Conservation (phyloP, 192 early-diverging fungal genomes). For the Diversispora eburnea region DNA sequence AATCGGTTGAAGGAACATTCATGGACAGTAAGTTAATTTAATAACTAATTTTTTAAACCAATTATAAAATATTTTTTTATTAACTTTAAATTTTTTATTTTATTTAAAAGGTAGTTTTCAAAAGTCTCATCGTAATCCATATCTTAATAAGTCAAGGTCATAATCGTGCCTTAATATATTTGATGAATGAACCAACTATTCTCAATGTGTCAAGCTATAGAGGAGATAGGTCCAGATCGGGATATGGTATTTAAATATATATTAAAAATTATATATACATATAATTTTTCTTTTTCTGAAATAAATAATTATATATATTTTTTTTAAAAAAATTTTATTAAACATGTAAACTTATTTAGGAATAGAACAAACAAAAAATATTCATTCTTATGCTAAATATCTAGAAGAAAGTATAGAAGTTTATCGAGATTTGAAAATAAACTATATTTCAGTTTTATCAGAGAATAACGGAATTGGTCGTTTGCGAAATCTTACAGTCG, state of each 20-base stretch:
- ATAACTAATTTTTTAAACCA: neutral
- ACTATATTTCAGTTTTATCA: conserved; percentile 53
- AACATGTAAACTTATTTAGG: neutral
- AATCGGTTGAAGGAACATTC: conserved; percentile 49
- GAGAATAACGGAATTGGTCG: conserved; percentile 38
- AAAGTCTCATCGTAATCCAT: conserved; percentile 69
- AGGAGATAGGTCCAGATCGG: conserved; percentile 39
- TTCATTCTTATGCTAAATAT: conserved; percentile 65
- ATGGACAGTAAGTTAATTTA: conserved; percentile 55
- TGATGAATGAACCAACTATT: conserved; percentile 46
- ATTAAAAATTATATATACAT: too few relatives aligned
- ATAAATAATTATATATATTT: conserved; percentile 21
- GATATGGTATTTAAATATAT: neutral
- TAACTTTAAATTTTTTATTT: neutral
- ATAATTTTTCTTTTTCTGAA: conserved; percentile 14
- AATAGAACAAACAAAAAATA: conserved; percentile 56
- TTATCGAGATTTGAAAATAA: conserved; percentile 59
- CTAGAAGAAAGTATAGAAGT: conserved; percentile 65
- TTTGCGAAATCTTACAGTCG: conserved; percentile 53
- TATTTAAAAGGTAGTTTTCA: conserved; percentile 46
- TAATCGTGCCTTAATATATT: conserved; percentile 53
- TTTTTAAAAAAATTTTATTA: conserved; percentile 35
- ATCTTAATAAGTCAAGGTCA: conserved; percentile 68
- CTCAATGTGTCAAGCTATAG: conserved; percentile 49
- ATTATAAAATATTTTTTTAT: neutral